Evolutionary conservation across 306 rosid species (phyloP).

Genomic region (Amphicarpaea edgeworthii): DNA sequence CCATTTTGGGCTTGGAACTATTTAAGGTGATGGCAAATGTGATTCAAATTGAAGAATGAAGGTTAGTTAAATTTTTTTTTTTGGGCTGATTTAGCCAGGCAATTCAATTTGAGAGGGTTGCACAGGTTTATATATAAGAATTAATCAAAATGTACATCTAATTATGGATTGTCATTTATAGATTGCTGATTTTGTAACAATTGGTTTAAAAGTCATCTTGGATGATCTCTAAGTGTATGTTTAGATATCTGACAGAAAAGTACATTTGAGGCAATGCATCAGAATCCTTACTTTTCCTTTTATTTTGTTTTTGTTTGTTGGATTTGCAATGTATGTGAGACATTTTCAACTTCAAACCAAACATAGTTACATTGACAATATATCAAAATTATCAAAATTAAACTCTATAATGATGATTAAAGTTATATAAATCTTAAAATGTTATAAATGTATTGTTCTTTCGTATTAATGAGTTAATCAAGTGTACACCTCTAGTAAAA

Average conservation of each 20-base stretch:
- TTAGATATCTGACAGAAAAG: no score
- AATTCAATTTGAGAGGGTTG: not conserved
- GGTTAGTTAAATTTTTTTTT: not conserved
- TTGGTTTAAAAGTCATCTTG: not conserved
- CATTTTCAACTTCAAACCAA: no score
- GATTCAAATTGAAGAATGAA: slow-evolving; percentile 28
- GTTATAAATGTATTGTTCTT: not conserved
- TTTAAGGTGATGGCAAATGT: slow-evolving; percentile 14
- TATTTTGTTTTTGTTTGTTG: no score
- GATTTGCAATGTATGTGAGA: no score
- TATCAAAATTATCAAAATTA: not conserved
- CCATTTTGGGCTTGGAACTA: slow-evolving; percentile 37
- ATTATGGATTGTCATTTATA: not conserved
- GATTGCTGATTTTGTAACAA: not conserved
- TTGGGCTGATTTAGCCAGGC: not conserved
- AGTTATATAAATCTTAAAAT: slow-evolving; percentile 2
- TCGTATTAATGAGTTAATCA: not conserved
- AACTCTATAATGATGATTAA: not conserved
- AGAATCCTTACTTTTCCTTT: no score
- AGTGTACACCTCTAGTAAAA: not conserved
- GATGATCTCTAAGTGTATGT: no score
- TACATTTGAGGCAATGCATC: no score
- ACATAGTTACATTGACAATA: not conserved
- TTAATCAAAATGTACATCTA: not conserved
- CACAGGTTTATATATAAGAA: not conserved